Evolutionary conservation across 257 asterid species (phyloP), one percentile per base, ranked within the genome.

Genomic region (Nicotiana tabacum): DNA sequence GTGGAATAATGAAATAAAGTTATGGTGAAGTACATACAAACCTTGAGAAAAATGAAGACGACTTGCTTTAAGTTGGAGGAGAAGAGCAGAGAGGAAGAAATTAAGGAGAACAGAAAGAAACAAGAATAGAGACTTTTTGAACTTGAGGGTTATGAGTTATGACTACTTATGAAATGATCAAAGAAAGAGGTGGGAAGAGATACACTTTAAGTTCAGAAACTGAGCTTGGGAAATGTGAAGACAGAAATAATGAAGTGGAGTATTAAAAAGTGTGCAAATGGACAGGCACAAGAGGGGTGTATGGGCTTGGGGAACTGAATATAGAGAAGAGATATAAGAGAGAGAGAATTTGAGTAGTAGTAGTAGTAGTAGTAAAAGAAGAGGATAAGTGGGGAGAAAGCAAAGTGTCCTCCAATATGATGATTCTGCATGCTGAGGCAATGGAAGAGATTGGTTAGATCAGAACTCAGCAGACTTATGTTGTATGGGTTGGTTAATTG

Each of bases 251-350:
- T n/a, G 35, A 53, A 58, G 51, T 8, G 3, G 11, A 70, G 76
- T 85, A 87, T 86, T 77, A 81, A 85, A 84, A 89, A 82, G 89
- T 82, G 93, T 90, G 92, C 89, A 84, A 58, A 33, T 77, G 60
- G 56, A 80, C 55, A 43, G 88, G 89, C 88, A 87, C 84, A 33
- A 74, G 51, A 82, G 30, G 76, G 37, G 68, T 86, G 92, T 90
- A 87, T 91, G 95, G 95, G 91, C 90, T 83, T 89, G 90, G 80
- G 27, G 15, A 72, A 53, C 32, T 81, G 67, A 29, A 57, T 58
- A 48, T 24, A 86, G 82, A 89, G 85, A 87, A 89, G 88, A 84
- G 81, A 85, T 58, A 84, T 82, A 76, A 77, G 80, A 77, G 72
- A 77, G 72, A 72, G 62, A 13, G 72, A 70, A 72, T 46, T 43